Conservation (phyloP, 768 basidiomycete species). For the Termitomyces titanicus region DNA sequence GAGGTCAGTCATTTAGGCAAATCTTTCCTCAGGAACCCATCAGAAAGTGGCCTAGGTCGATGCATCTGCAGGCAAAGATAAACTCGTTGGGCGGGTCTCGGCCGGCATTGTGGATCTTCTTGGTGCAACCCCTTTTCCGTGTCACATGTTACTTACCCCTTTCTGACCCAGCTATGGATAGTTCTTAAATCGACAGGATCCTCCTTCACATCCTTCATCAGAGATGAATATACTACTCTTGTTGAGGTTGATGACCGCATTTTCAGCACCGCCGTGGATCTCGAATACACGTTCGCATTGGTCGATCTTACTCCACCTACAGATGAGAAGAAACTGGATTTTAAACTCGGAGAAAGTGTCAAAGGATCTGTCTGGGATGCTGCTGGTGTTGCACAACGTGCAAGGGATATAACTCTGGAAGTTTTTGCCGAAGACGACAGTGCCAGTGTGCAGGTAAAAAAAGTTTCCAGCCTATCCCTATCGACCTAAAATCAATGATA, state of each 20-base stretch:
- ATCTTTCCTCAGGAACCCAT: not conserved
- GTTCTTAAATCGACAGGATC: constrained; percentile 92
- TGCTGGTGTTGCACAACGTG: constrained; percentile 44
- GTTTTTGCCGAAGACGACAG: constrained; percentile 86
- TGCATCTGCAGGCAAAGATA: constrained; percentile 57
- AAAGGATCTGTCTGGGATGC: constrained; percentile 59
- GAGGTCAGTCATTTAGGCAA: constrained; percentile 31
- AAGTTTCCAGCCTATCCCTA: not conserved
- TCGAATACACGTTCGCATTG: constrained; percentile 60
- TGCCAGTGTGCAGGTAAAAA: constrained; percentile 90
- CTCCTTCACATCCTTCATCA: constrained; percentile 74
- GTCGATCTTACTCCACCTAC: constrained; percentile 42
- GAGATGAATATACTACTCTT: constrained; percentile 89
- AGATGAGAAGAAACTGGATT: constrained; percentile 51
- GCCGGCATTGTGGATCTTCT: constrained; percentile 78
- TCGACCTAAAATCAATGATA: no score
- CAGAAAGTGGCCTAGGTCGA: constrained; percentile 47
- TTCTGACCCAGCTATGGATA: constrained; percentile 19
- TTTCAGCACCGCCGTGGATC: constrained; percentile 84
- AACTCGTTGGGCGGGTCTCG: constrained; percentile 56
- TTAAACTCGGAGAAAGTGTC: constrained; percentile 35
- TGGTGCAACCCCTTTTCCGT: constrained; percentile 39
- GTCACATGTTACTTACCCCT: not conserved
- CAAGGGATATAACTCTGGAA: constrained; percentile 67
- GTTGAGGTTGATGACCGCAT: constrained; percentile 82